Percentiles rank a stretch among this genome's conserved stretches.
phyloP scores from a whole-genome alignment of 106 monocot genomes.

The Dioscorea alata region DNA sequence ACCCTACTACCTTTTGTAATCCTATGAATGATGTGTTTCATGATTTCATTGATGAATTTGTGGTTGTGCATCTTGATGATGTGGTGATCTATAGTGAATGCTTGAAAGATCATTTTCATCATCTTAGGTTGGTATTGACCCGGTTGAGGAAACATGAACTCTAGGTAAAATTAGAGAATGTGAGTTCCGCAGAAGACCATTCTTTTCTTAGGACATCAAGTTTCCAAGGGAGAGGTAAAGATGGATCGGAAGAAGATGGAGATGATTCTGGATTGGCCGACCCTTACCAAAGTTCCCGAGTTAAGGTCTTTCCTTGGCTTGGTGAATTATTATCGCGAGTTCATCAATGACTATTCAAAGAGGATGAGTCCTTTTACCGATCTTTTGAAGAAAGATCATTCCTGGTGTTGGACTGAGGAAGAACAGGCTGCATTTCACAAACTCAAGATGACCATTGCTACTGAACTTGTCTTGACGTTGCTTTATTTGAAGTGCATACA shows the following conservation, averaged over 20 bases:
- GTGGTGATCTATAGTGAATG: background rate
- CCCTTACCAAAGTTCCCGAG: background rate
- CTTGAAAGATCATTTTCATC: background rate
- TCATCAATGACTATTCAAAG: background rate
- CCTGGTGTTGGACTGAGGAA: background rate
- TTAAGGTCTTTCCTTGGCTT: background rate
- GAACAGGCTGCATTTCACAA: background rate
- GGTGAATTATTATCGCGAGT: too few relatives aligned
- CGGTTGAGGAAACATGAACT: background rate
- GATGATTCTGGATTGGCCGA: slow-evolving; percentile 1
- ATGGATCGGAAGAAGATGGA: background rate
- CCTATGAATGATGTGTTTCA: background rate
- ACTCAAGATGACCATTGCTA: background rate
- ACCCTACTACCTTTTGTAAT: background rate
- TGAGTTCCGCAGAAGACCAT: background rate
- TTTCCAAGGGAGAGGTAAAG: background rate
- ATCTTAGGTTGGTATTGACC: too few relatives aligned
- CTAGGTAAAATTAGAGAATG: background rate
- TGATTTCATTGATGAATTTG: background rate
- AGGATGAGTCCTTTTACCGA: background rate
- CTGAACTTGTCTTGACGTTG: background rate
- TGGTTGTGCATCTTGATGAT: background rate
- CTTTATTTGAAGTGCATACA: background rate
- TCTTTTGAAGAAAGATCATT: background rate
- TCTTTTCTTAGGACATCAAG: too few relatives aligned